Conservation (phyloP, 768 basidiomycete genomes). For the Trametes gibbosa region DNA sequence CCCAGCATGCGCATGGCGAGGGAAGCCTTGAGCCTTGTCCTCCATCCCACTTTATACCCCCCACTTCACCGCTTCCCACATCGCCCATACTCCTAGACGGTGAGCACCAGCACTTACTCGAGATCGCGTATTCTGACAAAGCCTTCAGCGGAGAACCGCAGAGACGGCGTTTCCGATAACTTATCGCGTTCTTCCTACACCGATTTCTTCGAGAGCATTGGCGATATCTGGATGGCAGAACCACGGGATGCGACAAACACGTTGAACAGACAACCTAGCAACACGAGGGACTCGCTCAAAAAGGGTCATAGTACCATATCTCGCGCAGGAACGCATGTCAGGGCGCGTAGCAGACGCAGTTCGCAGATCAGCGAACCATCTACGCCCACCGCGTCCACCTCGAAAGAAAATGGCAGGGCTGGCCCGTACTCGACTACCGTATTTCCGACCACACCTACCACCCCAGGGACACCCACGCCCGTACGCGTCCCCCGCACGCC, state of each 20-base stretch:
- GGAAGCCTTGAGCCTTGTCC: slow-evolving; percentile 23
- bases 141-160: slow-evolving; percentile 5
- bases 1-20: slow-evolving; percentile 13
- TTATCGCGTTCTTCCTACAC: slow-evolving; percentile 15
- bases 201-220: slow-evolving; percentile 3
- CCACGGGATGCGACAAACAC: slow-evolving; percentile 20
- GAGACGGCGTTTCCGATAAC: slow-evolving; percentile 17
- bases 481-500: slow-evolving; percentile 14
- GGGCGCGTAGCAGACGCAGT: slow-evolving; percentile 21
- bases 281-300: slow-evolving; percentile 14
- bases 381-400: slow-evolving; percentile 20
- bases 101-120: slow-evolving; percentile 3
- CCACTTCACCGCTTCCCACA: slow-evolving; percentile 18
- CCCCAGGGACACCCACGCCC: background rate
- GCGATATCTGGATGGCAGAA: slow-evolving; percentile 23
- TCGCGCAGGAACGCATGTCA: slow-evolving; percentile 9
- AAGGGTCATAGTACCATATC: slow-evolving; percentile 16
- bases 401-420: slow-evolving; percentile 22
- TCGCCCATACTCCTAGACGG: slow-evolving; percentile 24
- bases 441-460: slow-evolving; percentile 13
- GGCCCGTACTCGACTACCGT: slow-evolving; percentile 20
- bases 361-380: slow-evolving; percentile 25
- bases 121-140: background rate
- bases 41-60: slow-evolving; percentile 23
- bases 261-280: slow-evolving; percentile 15